Evolutionary conservation across 176 grass and related monocot genomes (phyloP).

Genomic region (Alloteropsis semialata): DNA sequence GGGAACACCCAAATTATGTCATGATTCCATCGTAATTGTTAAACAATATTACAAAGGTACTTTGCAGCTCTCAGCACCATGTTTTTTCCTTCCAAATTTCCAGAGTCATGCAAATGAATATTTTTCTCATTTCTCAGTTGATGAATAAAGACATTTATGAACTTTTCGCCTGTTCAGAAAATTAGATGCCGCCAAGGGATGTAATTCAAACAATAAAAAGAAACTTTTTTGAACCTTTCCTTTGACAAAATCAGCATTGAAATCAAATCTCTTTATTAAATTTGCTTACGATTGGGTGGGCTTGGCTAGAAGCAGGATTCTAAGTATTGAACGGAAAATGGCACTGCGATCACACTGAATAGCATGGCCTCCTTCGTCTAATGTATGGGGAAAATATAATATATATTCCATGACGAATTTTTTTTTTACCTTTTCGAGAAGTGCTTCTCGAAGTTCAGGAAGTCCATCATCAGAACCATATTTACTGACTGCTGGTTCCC

Average conservation of each 20-base stretch:
- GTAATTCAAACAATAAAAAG: not conserved
- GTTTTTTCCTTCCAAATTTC: not conserved
- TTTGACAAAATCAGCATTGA: not conserved
- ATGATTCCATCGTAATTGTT: not conserved
- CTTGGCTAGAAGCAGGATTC: not conserved
- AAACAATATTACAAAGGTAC: not conserved
- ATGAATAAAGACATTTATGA: not conserved
- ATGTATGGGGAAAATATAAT: not conserved
- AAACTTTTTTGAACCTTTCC: not conserved
- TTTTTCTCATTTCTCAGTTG: not conserved
- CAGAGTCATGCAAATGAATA: not conserved
- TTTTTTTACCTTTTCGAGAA: slow-evolving; percentile 89
- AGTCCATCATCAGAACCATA: slow-evolving; percentile 96
- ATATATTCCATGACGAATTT: too few relatives aligned
- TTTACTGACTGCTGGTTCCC: slow-evolving; percentile 65
- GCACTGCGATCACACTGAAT: not conserved
- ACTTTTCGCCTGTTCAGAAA: not conserved
- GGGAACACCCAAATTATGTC: not conserved
- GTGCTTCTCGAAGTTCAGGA: slow-evolving; percentile 79
- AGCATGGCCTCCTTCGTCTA: not conserved
- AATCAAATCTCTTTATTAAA: slow-evolving; percentile 11
- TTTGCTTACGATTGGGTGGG: not conserved
- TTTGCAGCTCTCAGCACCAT: not conserved
- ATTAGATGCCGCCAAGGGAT: not conserved
- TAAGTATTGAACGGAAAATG: not conserved